Base-by-base conservation (phyloP, 108 stramenopile genomes). In the Cyclostephanos tholiformis region DNA sequence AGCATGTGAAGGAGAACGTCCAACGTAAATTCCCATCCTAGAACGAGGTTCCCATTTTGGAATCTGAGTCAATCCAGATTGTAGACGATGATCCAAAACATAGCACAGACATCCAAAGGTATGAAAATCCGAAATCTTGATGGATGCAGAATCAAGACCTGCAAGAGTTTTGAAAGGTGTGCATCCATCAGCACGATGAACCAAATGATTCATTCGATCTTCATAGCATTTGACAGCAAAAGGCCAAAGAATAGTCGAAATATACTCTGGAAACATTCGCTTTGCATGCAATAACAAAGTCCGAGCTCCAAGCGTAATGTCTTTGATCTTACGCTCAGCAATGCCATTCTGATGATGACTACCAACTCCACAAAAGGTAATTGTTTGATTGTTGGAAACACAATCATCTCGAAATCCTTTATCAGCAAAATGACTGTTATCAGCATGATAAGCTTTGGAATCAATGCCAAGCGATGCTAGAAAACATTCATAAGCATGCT, bases 181-280 rank as follows among this genome's bases (percentile, higher is more conserved):
- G 3, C 44, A 4, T 13, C 43, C 43, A 48, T 65, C 64, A 14
- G 39, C 39, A 48, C 64, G 43, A 65, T 65, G 26, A 13, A 83
- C n/a, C 2, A 84, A n/a, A 53, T 81, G 61, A 32, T 87, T 84
- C 64, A 65, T 55, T 1, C 81, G 23, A 27, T 62, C 70, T 19
- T 67, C 64, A n/a, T 82, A 71, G 71, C 81, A 63, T 41, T 80
- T 67, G n/a, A 88, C 17, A 23, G 84, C 84, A 68, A 84, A 63
- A 16, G 76, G 53, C 77, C 77, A 78, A 14, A 78, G 63, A 17
- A 71, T 71, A 22, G 71, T 67, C 14, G 46, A 50, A 4, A 78
- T 55, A 26, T 44, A 70, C 16, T 60, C 71, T 2, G 61, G 61
- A 36, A 64, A 65, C 22, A 51, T 48, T 6, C 69, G 48, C 27